Evolutionary conservation across 495 filamentous ascomycete genomes (phyloP).

Genomic region (Ascobolus immersus): DNA sequence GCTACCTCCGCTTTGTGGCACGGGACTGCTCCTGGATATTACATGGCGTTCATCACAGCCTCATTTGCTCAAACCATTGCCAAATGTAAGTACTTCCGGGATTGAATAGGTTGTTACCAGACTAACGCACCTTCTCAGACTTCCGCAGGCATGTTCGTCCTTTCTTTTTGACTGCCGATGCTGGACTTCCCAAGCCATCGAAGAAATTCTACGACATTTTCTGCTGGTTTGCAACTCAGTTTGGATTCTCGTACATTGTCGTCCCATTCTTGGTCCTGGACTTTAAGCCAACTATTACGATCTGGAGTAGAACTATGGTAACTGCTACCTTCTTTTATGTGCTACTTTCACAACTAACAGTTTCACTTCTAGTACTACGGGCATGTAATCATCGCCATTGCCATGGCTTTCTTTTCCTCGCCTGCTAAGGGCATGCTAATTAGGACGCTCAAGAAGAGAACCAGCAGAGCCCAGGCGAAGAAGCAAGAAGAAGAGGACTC

Average conservation of each 20-base stretch:
- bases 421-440: conserved; percentile 40
- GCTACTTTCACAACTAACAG: neutral
- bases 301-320: conserved; percentile 44
- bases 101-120: conserved; percentile 2
- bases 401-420: conserved; percentile 52
- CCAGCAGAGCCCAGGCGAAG: conserved; percentile 4
- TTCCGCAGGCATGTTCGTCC: conserved; percentile 73
- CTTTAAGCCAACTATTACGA: conserved; percentile 35
- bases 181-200: conserved; percentile 32
- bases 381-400: conserved; percentile 34
- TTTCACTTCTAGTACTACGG: conserved; percentile 47
- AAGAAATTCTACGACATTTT: conserved; percentile 74
- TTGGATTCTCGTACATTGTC: conserved; percentile 55
- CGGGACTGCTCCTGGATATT: conserved; percentile 92
- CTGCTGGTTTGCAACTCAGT: conserved; percentile 57
- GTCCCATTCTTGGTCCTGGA: conserved; percentile 62
- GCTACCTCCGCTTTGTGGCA: conserved; percentile 79
- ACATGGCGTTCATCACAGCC: conserved; percentile 67
- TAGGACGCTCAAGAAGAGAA: conserved; percentile 28
- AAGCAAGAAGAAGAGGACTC: conserved; percentile 5
- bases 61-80: conserved; percentile 77
- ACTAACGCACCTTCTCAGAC: conserved; percentile 24
- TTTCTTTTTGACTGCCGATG: conserved; percentile 61
- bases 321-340: neutral
- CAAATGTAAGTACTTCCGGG: conserved; percentile 39